Evolutionary conservation across 495 filamentous ascomycete genomes (phyloP), one percentile per base, ranked within the genome.

Genomic region (Aspergillus affinis): DNA sequence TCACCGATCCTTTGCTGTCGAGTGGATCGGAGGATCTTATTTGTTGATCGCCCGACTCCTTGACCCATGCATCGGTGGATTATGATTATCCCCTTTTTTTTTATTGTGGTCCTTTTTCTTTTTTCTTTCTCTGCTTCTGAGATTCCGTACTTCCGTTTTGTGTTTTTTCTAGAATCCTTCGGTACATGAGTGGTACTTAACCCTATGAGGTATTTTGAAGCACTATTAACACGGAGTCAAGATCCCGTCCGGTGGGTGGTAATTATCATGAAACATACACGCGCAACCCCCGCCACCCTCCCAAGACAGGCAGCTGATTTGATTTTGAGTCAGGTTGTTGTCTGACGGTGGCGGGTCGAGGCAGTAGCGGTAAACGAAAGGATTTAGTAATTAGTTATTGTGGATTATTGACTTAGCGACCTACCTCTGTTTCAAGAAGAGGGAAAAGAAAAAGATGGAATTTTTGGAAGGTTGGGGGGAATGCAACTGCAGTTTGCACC

Each of bases 121-220:
- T 8, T 4, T 2, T 26, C 4, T 26, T 26, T 26, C 23, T 26
- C 23, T 26, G 2, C 23, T 26, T 26, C 23, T n/a, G n/a, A n/a
- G 23, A 26, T 26, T 6, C 29, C 29, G 21, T 21, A 26, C 30
- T 32, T 41, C 15, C 13, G 8, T 10, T 12, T 10, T 4, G 1
- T 41, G 12, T 6, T 13, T 13, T 41, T 58, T 58, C 56, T 46
- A 58, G 56, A 60, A 58, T 50, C 53, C 45, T 52, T 58, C 57
- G 62, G 61, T 54, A 61, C 51, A 61, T 61, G 59, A 58, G 17
- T 30, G 21, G 8, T 41, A 2, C 36, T 41, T 41, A 2, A 26
- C 36, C 36, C 36, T 13, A 41, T 41, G 8, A 7, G 51, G 15
- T 50, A 21, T 57, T 32, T n/a, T 15, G 9, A 20, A 48, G 29